These are phyloP conservation scores for Solanum tacnaense DNA, from an alignment of 257 asterid genomes.

Conservation along the genomic window DNA sequence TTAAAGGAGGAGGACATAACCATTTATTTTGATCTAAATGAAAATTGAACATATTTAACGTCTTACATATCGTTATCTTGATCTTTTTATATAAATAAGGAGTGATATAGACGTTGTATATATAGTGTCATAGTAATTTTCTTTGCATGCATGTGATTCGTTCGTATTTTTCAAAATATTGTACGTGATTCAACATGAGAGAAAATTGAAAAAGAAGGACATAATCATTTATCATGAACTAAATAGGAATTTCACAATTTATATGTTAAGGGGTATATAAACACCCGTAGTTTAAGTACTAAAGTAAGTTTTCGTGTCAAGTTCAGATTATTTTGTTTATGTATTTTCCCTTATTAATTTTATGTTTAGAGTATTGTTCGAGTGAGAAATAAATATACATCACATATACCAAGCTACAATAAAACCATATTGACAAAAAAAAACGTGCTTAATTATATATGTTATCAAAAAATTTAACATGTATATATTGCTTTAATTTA, in stretches of 20 bases:
- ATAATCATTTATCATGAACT: not conserved
- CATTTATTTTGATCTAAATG: not conserved
- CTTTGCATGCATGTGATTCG: not conserved
- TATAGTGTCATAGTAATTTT: not conserved
- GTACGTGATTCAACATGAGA: not conserved
- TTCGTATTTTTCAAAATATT: not conserved
- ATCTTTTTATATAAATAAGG: not conserved
- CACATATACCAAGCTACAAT: not conserved
- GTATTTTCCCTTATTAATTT: not conserved
- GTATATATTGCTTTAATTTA: not conserved
- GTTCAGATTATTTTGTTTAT: too few relatives aligned
- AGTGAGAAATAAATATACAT: not conserved
- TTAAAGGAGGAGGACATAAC: not conserved
- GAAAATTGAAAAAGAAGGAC: not conserved
- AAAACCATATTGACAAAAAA: not conserved
- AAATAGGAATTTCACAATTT: not conserved
- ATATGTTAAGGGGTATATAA: too few relatives aligned
- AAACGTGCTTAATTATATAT: not conserved
- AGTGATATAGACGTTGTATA: not conserved
- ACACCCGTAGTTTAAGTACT: too few relatives aligned
- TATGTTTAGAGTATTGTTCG: not conserved
- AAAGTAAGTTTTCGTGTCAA: too few relatives aligned
- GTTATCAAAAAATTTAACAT: not conserved
- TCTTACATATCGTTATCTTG: not conserved
- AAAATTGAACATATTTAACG: not conserved